These are phyloP conservation scores for Lentinula lateritia DNA, from an alignment of 768 basidiomycete species.

Conservation along the genomic window DNA sequence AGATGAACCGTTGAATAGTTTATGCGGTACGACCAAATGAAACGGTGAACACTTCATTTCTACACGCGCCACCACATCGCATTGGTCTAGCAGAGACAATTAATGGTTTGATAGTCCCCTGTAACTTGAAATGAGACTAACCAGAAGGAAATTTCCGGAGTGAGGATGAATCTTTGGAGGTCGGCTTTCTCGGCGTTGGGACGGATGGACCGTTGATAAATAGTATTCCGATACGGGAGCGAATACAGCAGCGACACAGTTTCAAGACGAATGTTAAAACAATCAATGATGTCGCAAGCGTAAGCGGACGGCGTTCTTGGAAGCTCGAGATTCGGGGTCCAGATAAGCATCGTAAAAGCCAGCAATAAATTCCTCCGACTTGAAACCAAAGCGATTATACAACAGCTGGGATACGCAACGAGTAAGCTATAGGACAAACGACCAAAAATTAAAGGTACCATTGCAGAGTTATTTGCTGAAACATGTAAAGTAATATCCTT, in stretches of 20 bases:
- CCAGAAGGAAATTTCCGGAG: not conserved
- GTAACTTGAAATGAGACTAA: not conserved
- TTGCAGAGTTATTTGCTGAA: slow-evolving; percentile 74
- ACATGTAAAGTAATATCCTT: slow-evolving; percentile 82
- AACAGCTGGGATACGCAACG: slow-evolving; percentile 41
- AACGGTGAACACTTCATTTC: not conserved
- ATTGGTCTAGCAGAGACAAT: not conserved
- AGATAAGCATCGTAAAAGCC: slow-evolving; percentile 81
- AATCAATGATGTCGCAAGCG: slow-evolving; percentile 51
- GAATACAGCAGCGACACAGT: not conserved
- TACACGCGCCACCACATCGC: not conserved
- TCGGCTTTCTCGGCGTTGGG: not conserved
- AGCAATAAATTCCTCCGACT: slow-evolving; percentile 77
- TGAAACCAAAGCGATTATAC: slow-evolving; percentile 86
- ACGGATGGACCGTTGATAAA: not conserved
- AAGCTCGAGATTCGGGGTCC: slow-evolving; percentile 60
- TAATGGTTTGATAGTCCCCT: not conserved
- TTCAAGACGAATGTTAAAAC: not conserved
- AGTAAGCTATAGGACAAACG: not conserved
- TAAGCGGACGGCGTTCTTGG: slow-evolving; percentile 77
- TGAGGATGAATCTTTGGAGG: not conserved
- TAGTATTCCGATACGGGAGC: not conserved
- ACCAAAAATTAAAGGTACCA: slow-evolving; percentile 37
- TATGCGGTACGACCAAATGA: not conserved
- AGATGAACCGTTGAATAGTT: no score